These are phyloP conservation scores for Pulveroboletus sp. DNA, from an alignment of 768 basidiomycete genomes.

Conservation along the genomic window DNA sequence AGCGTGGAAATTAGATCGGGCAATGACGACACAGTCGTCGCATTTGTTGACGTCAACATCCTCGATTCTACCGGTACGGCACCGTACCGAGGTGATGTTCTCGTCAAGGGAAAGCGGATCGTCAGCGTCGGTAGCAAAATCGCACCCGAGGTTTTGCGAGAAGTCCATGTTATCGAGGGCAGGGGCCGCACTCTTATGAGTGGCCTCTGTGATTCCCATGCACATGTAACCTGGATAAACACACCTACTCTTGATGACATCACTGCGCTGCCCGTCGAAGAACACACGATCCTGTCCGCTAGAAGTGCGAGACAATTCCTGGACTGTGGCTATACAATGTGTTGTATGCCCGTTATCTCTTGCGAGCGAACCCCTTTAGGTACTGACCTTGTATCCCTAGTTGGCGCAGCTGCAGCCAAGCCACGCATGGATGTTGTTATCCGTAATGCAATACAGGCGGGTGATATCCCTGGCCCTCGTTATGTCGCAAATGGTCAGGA, in stretches of 20 bases:
- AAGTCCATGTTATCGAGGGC: constrained; percentile 27
- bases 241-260: constrained; percentile 31
- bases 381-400: constrained; percentile 3
- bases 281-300: constrained; percentile 31
- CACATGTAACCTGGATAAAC: constrained; percentile 33
- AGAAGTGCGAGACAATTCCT: constrained; percentile 33
- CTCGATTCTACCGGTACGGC: constrained; percentile 33
- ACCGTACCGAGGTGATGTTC: constrained; percentile 35
- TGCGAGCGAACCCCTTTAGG: background rate
- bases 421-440: constrained; percentile 32
- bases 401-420: constrained; percentile 36
- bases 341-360: constrained; percentile 16
- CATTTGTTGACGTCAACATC: constrained; percentile 32
- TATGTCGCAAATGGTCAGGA: constrained; percentile 36
- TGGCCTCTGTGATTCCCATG: constrained; percentile 35
- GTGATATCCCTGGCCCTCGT: constrained; percentile 35
- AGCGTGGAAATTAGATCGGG: constrained; percentile 22
- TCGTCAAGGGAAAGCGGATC: constrained; percentile 31
- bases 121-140: constrained; percentile 26
- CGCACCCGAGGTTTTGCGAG: constrained; percentile 16
- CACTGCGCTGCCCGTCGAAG: constrained; percentile 28
- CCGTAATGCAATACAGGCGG: constrained; percentile 33
- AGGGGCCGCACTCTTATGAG: constrained; percentile 36
- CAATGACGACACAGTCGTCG: constrained; percentile 18
- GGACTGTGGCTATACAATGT: constrained; percentile 39